Percentiles rank a stretch among this genome's conserved stretches.
Evolutionary conservation across 1,284 basidiomycete species (phyloP).

Genomic region (Pseudozyma sp.): DNA sequence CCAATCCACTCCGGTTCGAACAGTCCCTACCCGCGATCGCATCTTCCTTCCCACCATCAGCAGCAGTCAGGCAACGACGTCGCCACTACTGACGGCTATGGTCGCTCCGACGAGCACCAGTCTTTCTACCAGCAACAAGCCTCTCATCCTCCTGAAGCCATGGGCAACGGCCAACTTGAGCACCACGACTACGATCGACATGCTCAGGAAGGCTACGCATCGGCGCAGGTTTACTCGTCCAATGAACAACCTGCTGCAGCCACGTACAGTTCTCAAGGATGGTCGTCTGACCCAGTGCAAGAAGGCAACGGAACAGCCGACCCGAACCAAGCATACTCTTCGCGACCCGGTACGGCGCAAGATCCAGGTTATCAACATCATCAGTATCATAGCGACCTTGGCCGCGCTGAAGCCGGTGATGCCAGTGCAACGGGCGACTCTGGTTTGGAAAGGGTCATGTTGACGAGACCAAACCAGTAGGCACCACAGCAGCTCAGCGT

Average conservation of each 20-base stretch:
- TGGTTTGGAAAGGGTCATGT: slow-evolving; percentile 39
- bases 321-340: slow-evolving; percentile 13
- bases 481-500: background rate
- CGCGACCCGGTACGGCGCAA: slow-evolving; percentile 37
- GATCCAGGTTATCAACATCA: slow-evolving; percentile 26
- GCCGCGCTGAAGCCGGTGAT: slow-evolving; percentile 5
- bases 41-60: slow-evolving; percentile 9
- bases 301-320: slow-evolving; percentile 6
- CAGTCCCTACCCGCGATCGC: slow-evolving; percentile 35
- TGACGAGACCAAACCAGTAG: slow-evolving; percentile 28
- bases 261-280: slow-evolving; percentile 11
- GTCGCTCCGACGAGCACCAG: slow-evolving; percentile 16
- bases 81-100: slow-evolving; percentile 12
- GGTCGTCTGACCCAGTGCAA: slow-evolving; percentile 15
- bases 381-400: slow-evolving; percentile 8
- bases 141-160: background rate
- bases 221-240: slow-evolving; percentile 11
- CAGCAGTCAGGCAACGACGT: slow-evolving; percentile 8
- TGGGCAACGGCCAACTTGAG: slow-evolving; percentile 12
- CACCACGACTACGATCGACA: slow-evolving; percentile 24
- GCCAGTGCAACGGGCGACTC: slow-evolving; percentile 8
- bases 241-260: slow-evolving; percentile 7
- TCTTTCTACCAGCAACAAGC: slow-evolving; percentile 24
- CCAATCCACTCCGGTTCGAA: slow-evolving; percentile 22
- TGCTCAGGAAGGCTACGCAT: slow-evolving; percentile 5